Evolutionary conservation across 768 basidiomycete genomes (phyloP), one percentile per base, ranked within the genome.

Genomic region (Auricularia auricula-judae): DNA sequence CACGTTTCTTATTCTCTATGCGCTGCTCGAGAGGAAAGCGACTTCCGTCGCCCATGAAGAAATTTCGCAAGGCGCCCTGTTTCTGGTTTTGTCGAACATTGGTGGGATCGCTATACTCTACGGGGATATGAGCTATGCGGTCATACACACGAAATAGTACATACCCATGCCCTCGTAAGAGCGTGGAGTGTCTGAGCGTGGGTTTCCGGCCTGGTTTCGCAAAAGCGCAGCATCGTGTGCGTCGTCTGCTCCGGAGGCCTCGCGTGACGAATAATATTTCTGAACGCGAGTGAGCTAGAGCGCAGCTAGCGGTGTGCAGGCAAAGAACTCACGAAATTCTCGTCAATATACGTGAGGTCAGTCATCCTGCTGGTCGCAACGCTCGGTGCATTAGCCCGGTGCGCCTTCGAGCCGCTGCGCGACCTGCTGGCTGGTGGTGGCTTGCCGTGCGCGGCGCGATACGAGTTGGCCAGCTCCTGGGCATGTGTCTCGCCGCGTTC

Each of bases 1-100:
- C 92, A 36, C 88, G 81, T 72, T 83, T 88, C 79, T 96, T 96
- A 71, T 91, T 81, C 71, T 94, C 89, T 71, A 97, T 93, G 61
- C 88, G 83, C 70, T 95, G 88, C 66, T 89, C 84, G 36, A 89
- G 47, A 3, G 88, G 87, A 65, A 86, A 86, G 65, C 79, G 10
- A 80, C 82, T 61, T 23, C 64, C 66, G 21, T 64, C 65, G 2
- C 66, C 56, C 35, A 59, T 56, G 12, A 66, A 62, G 51, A 66
- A 51, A 11, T 39, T 54, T 8, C 70, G 3, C 84, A 74, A 3
- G 78, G 75, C 3, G 72, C 74, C 1, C 72, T 72, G 67, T 82
- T 82, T 67, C 80, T n/a, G 71, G 66, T 16, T 63, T 8, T 69
- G 58, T 7, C 72, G 73, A 61, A 71, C 66, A 11, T 67, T 70